phyloP scores from a whole-genome alignment of 1,284 basidiomycete species.

The Puccinia horiana region DNA sequence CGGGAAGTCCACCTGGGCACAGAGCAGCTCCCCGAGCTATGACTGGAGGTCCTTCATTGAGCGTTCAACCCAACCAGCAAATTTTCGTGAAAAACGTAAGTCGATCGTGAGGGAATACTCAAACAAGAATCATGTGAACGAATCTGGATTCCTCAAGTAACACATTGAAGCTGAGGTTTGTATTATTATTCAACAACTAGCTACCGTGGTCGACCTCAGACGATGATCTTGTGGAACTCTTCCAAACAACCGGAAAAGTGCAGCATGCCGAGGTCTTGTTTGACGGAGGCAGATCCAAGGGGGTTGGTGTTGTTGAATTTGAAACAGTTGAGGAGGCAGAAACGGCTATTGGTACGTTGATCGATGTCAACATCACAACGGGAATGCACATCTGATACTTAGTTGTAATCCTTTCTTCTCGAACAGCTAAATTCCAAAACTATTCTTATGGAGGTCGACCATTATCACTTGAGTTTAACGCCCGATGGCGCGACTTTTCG shows the following conservation, averaged over 20 bases:
- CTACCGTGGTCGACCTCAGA: constrained; percentile 99
- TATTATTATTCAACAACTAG: constrained; percentile 61
- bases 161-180: background rate
- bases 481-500: constrained; percentile 50
- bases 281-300: constrained; percentile 81
- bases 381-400: background rate
- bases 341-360: constrained; percentile 73
- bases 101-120: constrained; percentile 53
- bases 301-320: constrained; percentile 93
- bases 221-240: constrained; percentile 94
- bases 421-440: constrained; percentile 53
- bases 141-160: background rate
- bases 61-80: constrained; percentile 82
- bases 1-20: constrained; percentile 55
- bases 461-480: constrained; percentile 51
- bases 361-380: background rate
- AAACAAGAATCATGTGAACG: background rate
- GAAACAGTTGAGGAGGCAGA: constrained; percentile 83
- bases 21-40: constrained; percentile 58
- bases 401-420: constrained; percentile 61
- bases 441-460: constrained; percentile 55
- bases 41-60: constrained; percentile 59
- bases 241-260: constrained; percentile 94
- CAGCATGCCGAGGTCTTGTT: constrained; percentile 90
- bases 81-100: constrained; percentile 96